Conservation (phyloP, 371 early-diverging fungal species). For the Mortierella sp. region DNA sequence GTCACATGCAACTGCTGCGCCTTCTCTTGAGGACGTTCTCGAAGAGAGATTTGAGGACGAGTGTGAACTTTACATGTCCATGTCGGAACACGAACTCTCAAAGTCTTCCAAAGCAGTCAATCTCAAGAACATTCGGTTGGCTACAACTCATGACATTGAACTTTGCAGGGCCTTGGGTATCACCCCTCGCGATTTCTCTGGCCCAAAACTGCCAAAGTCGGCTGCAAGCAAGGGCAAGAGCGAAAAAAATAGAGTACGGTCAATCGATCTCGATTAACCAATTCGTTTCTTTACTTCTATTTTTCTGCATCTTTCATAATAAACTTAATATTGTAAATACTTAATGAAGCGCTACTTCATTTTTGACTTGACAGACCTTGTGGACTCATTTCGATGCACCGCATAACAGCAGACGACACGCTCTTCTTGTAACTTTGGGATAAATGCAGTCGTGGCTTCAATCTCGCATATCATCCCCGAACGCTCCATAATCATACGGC, state of each 20-base stretch:
- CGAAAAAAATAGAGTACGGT: background rate
- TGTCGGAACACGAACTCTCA: constrained; percentile 51
- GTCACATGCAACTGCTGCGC: constrained; percentile 6
- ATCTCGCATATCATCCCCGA: constrained; percentile 39
- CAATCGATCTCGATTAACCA: constrained; percentile 3
- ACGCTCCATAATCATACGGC: constrained; percentile 29
- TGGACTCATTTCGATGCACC: constrained; percentile 19
- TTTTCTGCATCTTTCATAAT: background rate
- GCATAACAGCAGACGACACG: constrained; percentile 30
- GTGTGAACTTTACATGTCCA: constrained; percentile 18
- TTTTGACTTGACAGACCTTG: constrained; percentile 7
- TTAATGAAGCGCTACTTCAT: background rate
- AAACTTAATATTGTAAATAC: background rate
- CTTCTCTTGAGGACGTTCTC: constrained; percentile 18
- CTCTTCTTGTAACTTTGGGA: constrained; percentile 32
- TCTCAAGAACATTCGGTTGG: constrained; percentile 45
- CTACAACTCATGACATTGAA: constrained; percentile 19
- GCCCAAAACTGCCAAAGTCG: background rate
- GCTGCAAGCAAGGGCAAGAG: background rate
- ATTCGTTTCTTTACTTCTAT: background rate
- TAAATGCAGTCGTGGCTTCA: constrained; percentile 17
- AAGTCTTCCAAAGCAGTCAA: constrained; percentile 44
- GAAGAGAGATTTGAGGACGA: constrained; percentile 12
- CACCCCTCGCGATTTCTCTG: background rate
- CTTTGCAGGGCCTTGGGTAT: constrained; percentile 11